phyloP scores from a whole-genome alignment of 208 protist species.

The Trypanosomatidae sp. region DNA sequence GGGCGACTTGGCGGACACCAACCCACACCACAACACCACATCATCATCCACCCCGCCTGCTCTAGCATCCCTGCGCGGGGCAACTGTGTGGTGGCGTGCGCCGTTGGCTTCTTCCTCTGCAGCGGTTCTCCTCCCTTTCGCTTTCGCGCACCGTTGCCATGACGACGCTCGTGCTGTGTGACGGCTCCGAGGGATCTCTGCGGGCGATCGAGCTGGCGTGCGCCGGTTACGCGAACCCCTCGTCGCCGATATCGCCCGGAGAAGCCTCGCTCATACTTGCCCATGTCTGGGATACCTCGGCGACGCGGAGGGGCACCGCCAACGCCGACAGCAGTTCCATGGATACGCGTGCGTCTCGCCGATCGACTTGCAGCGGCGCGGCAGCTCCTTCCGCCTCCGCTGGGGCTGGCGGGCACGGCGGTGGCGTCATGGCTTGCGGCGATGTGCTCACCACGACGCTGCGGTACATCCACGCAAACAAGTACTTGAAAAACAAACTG shows the following conservation, averaged over 20 bases:
- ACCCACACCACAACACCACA: neutral
- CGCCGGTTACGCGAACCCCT: constrained; percentile 20
- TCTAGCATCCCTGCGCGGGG: neutral
- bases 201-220: constrained; percentile 72
- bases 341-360: constrained; percentile 1
- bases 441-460: constrained; percentile 46
- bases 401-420: neutral
- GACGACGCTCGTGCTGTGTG: constrained; percentile 63
- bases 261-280: constrained; percentile 62
- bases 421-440: constrained; percentile 16
- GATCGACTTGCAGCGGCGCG: neutral
- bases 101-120: neutral
- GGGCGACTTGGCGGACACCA: neutral
- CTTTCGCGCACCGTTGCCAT: constrained; percentile 2
- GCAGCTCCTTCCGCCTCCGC: neutral
- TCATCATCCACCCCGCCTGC: neutral
- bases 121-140: neutral
- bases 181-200: constrained; percentile 66
- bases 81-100: neutral
- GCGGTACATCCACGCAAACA: constrained; percentile 53
- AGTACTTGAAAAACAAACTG: constrained; percentile 51
- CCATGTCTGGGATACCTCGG: constrained; percentile 53
- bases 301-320: neutral
- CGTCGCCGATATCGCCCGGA: constrained; percentile 34
- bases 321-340: neutral